phyloP scores from a whole-genome alignment of 2,329 filamentous ascomycete species.

The Rutstroemia sp. region DNA sequence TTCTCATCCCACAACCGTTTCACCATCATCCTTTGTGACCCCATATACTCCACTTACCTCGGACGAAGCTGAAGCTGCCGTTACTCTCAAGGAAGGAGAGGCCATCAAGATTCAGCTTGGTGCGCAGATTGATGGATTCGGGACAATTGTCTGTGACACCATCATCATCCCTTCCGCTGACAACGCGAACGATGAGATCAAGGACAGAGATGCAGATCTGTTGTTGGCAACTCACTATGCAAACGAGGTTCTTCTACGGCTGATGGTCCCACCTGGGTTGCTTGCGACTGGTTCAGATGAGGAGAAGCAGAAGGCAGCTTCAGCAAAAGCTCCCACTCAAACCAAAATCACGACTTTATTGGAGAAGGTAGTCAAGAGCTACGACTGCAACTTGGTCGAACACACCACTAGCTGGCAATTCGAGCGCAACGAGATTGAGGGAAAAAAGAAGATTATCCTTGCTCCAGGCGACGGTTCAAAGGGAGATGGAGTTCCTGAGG shows the following conservation, averaged over 20 bases:
- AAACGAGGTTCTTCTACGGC: slow-evolving; percentile 85
- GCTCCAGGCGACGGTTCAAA: slow-evolving; percentile 78
- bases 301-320: slow-evolving; percentile 86
- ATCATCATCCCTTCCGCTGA: slow-evolving; percentile 63
- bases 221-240: slow-evolving; percentile 88
- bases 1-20: slow-evolving; percentile 90
- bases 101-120: slow-evolving; percentile 97
- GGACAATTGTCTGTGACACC: slow-evolving; percentile 92
- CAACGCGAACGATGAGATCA: slow-evolving; percentile 55
- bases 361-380: slow-evolving; percentile 86
- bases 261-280: slow-evolving; percentile 87
- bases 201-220: slow-evolving; percentile 76
- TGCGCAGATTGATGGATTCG: slow-evolving; percentile 95
- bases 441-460: slow-evolving; percentile 90
- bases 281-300: slow-evolving; percentile 79
- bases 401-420: slow-evolving; percentile 98
- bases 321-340: slow-evolving; percentile 78
- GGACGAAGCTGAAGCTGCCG: slow-evolving; percentile 76
- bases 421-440: slow-evolving; percentile 95
- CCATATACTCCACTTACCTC: slow-evolving; percentile 90
- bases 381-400: slow-evolving; percentile 89
- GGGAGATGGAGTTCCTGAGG: slow-evolving; percentile 81
- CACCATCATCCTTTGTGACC: slow-evolving; percentile 87
- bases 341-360: slow-evolving; percentile 78
- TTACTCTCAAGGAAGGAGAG: slow-evolving; percentile 76